These are phyloP conservation scores for Metarhizium sp. DNA, from an alignment of 2,329 filamentous ascomycete species.

Conservation along the genomic window DNA sequence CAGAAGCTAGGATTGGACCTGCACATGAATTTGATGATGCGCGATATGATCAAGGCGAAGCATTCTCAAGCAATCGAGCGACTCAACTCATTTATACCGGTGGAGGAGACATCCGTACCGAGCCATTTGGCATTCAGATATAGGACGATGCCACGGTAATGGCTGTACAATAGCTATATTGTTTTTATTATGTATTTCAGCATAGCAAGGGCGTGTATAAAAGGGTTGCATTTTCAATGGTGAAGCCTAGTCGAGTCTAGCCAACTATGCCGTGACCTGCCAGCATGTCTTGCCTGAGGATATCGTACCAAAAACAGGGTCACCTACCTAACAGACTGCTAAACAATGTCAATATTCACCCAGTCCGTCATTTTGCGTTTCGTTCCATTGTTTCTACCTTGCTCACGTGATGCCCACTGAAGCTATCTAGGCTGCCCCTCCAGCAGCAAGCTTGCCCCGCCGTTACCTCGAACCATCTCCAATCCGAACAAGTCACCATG, in stretches of 20 bases:
- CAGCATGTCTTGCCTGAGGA: background rate
- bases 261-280: background rate
- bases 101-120: slow-evolving; percentile 25
- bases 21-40: slow-evolving; percentile 62
- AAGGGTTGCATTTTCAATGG: background rate
- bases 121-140: slow-evolving; percentile 15
- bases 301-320: no score
- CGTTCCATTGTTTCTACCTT: background rate
- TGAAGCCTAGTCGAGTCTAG: no score
- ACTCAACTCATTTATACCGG: slow-evolving; percentile 21
- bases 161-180: background rate
- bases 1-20: slow-evolving; percentile 63
- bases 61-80: slow-evolving; percentile 25
- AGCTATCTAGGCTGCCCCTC: slow-evolving; percentile 9
- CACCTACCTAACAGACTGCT: no score
- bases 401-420: slow-evolving; percentile 11
- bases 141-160: slow-evolving; percentile 6
- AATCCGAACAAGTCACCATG: slow-evolving; percentile 20
- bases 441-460: slow-evolving; percentile 3
- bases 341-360: no score
- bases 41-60: slow-evolving; percentile 66
- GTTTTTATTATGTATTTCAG: slow-evolving; percentile 1
- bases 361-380: background rate
- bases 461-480: slow-evolving; percentile 3
- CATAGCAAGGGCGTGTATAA: slow-evolving; percentile 7